phyloP scores from a whole-genome alignment of 768 basidiomycete species.

The Paxillus involutus region DNA sequence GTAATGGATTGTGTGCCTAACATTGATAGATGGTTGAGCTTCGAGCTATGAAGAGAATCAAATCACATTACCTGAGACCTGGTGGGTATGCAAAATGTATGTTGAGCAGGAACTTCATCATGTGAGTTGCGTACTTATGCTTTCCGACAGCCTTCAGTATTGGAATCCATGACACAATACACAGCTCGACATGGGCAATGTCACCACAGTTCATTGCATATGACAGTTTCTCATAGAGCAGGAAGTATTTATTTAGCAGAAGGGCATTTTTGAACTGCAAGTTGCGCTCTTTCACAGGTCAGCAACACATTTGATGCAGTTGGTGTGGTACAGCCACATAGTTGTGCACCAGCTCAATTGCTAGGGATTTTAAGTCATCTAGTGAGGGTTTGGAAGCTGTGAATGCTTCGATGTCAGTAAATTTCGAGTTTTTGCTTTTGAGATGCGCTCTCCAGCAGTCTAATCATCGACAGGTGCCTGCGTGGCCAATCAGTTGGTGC shows the following conservation, averaged over 20 bases:
- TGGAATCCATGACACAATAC: constrained; percentile 22
- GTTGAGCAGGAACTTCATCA: constrained; percentile 25
- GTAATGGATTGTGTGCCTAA: constrained; percentile 15
- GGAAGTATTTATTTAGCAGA: constrained; percentile 28
- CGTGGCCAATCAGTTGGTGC: constrained; percentile 37
- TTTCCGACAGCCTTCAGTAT: constrained; percentile 30
- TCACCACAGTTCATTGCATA: constrained; percentile 33
- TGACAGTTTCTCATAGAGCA: constrained; percentile 39
- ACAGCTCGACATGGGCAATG: constrained; percentile 28
- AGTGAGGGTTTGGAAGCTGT: constrained; percentile 29
- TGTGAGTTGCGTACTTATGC: constrained; percentile 32
- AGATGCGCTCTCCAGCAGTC: constrained; percentile 26
- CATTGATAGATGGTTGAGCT: not conserved
- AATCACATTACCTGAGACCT: constrained; percentile 2
- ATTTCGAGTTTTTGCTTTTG: not conserved
- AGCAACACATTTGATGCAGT: constrained; percentile 9
- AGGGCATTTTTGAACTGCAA: constrained; percentile 32
- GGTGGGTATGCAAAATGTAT: constrained; percentile 25
- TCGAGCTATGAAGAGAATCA: not conserved
- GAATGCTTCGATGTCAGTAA: constrained; percentile 27
- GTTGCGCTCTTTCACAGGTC: constrained; percentile 15
- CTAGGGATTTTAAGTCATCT: constrained; percentile 23
- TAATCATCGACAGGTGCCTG: constrained; percentile 22
- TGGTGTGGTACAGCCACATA: not conserved
- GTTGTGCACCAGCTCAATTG: constrained; percentile 17